A percentile compares a stretch with the other conserved stretches of the same genome.
phyloP scores from a whole-genome alignment of 176 grass and related monocot species.

The Aegilops sharonensis region DNA sequence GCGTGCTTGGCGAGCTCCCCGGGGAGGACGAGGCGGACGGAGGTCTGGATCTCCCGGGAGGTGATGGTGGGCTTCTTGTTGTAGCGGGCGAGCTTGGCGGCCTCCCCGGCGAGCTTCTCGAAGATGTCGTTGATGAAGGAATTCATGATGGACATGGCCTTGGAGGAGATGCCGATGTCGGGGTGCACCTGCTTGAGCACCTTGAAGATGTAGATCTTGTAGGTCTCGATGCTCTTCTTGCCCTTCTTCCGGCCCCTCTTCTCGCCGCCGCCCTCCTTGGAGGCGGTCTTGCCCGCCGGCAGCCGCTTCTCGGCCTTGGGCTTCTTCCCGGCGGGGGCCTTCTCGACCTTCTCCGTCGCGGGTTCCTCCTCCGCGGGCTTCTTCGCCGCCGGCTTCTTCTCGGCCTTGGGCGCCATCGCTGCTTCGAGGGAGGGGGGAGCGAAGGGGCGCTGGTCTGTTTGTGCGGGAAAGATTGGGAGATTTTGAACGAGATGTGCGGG shows the following conservation, averaged over 20 bases:
- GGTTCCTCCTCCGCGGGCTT: too few relatives aligned
- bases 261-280: not conserved
- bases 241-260: slow-evolving; percentile 19
- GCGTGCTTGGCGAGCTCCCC: slow-evolving; percentile 65
- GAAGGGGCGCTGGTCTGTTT: too few relatives aligned
- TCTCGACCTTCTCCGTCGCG: not conserved
- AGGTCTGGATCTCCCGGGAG: slow-evolving; percentile 55
- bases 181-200: slow-evolving; percentile 93
- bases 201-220: slow-evolving; percentile 99
- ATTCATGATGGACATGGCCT: slow-evolving; percentile 98
- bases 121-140: slow-evolving; percentile 91
- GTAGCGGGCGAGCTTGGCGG: slow-evolving; percentile 34
- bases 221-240: slow-evolving; percentile 66
- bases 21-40: slow-evolving; percentile 55
- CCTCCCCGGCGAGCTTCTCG: slow-evolving; percentile 74
- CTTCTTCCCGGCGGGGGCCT: not conserved
- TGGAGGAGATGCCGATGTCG: slow-evolving; percentile 89
- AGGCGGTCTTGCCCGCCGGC: not conserved
- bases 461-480: too few relatives aligned
- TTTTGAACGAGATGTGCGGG: too few relatives aligned
- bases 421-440: too few relatives aligned
- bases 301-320: not conserved
- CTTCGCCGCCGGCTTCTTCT: too few relatives aligned
- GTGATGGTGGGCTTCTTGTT: slow-evolving; percentile 70
- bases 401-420: too few relatives aligned